Conservation (phyloP, 148 eudicot genomes). For the Rheum nobile region DNA sequence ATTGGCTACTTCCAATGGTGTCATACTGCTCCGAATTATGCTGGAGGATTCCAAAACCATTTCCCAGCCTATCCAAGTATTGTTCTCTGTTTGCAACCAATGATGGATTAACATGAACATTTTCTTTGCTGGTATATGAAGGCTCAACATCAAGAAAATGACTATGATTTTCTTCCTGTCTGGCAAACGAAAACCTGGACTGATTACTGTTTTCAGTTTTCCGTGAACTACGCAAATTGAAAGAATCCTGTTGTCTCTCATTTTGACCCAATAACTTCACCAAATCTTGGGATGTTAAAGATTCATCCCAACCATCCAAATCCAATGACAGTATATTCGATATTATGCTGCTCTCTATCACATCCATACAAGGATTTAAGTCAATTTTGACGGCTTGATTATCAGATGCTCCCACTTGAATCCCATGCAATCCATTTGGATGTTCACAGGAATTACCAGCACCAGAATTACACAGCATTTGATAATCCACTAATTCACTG, state of each 20-base stretch:
- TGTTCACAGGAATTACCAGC: constrained; percentile 23
- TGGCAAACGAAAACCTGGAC: constrained; percentile 96
- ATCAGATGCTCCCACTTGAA: constrained; percentile 30
- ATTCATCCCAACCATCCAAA: constrained; percentile 71
- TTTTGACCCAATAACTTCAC: constrained; percentile 56
- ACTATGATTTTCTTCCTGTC: constrained; percentile 53
- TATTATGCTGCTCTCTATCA: constrained; percentile 79
- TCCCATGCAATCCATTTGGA: constrained; percentile 26
- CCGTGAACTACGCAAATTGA: constrained; percentile 36
- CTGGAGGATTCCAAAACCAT: constrained; percentile 37
- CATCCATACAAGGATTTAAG: constrained; percentile 27
- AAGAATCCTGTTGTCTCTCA: constrained; percentile 41
- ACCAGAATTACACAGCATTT: constrained; percentile 15
- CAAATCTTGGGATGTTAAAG: constrained; percentile 65
- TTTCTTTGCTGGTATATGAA: constrained; percentile 24
- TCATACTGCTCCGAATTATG: constrained; percentile 33
- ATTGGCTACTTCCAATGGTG: constrained; percentile 23
- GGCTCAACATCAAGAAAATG: constrained; percentile 25
- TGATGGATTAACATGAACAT: constrained; percentile 27
- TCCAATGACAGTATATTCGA: constrained; percentile 81
- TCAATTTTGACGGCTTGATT: constrained; percentile 21
- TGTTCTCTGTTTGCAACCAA: constrained; percentile 31
- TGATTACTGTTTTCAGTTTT: constrained; percentile 63
- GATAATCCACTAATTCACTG: constrained; percentile 33
- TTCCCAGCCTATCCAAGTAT: constrained; percentile 23